phyloP scores from a whole-genome alignment of 345 rosid genomes.

The Brassica rapa region DNA sequence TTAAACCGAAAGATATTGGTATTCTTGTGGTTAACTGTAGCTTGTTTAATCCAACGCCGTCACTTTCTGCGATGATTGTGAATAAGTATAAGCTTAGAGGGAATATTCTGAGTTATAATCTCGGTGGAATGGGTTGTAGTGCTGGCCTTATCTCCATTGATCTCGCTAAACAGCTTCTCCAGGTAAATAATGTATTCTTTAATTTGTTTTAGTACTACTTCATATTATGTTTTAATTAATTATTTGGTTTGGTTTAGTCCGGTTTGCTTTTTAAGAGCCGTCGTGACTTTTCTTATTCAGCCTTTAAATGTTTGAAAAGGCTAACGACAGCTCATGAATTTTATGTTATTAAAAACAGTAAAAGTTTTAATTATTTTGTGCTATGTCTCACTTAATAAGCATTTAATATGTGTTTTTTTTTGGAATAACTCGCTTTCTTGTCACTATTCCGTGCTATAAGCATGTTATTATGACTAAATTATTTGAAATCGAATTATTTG shows the following conservation, averaged over 20 bases:
- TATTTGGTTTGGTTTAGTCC: slow-evolving; percentile 1
- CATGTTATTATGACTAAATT: not conserved
- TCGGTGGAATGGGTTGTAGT: slow-evolving; percentile 68
- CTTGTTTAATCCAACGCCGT: slow-evolving; percentile 54
- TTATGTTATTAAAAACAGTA: not conserved
- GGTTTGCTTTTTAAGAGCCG: slow-evolving; percentile 11
- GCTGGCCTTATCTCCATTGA: slow-evolving; percentile 58
- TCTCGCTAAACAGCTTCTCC: slow-evolving; percentile 60
- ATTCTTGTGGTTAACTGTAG: slow-evolving; percentile 56
- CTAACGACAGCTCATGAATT: slow-evolving; percentile 31
- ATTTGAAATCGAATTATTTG: not conserved
- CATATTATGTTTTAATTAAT: not conserved
- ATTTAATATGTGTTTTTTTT: slow-evolving; percentile 7
- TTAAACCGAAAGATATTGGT: slow-evolving; percentile 52
- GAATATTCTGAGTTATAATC: slow-evolving; percentile 52
- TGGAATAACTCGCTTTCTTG: slow-evolving; percentile 1
- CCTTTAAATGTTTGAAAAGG: slow-evolving; percentile 10
- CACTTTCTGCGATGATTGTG: slow-evolving; percentile 52
- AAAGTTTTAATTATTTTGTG: not conserved
- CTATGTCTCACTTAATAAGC: not conserved
- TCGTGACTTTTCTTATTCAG: slow-evolving; percentile 7
- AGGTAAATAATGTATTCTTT: slow-evolving; percentile 38
- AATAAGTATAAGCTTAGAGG: slow-evolving; percentile 55
- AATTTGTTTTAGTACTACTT: not conserved
- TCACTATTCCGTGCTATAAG: slow-evolving; percentile 18